Percentiles rank a stretch among this genome's conserved stretches.
phyloP scores from a whole-genome alignment of 192 early-diverging fungal genomes.

The Chytriomyces hyalinus region DNA sequence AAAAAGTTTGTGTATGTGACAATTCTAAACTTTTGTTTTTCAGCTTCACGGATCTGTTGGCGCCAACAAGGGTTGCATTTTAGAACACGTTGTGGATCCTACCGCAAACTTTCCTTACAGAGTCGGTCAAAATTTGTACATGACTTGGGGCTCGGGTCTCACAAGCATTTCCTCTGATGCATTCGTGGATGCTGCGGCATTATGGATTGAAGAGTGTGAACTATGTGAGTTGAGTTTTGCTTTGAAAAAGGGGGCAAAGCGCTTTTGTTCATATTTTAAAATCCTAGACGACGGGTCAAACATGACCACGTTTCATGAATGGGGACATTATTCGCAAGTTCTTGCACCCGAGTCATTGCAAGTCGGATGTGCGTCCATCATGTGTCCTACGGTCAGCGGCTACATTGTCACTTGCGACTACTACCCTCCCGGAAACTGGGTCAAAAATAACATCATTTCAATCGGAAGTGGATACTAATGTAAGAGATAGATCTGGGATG shows the following conservation, averaged over 20 bases:
- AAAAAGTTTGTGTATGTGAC: neutral
- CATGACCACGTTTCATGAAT: conserved; percentile 6
- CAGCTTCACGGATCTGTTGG: conserved; percentile 11
- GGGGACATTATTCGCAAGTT: conserved; percentile 31
- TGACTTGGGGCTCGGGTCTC: neutral
- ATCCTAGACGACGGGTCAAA: conserved; percentile 6
- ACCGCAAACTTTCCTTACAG: neutral
- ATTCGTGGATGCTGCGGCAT: neutral
- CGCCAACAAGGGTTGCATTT: neutral
- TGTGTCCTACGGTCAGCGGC: neutral
- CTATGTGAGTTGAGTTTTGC: neutral
- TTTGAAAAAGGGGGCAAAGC: neutral
- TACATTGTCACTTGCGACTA: conserved; percentile 15
- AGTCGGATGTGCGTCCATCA: conserved; percentile 2
- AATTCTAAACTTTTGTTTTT: neutral
- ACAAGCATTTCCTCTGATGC: neutral
- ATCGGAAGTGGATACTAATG: conserved; percentile 20
- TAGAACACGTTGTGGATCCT: conserved; percentile 6
- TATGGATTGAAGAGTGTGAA: conserved; percentile 11
- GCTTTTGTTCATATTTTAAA: neutral
- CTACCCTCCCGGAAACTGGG: neutral
- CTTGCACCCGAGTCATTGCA: conserved; percentile 3
- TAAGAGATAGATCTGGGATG: too few relatives aligned
- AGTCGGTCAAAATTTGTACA: conserved; percentile 25
- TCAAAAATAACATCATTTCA: neutral